A percentile compares a stretch with the other conserved stretches of the same genome.
Evolutionary conservation across 2,329 filamentous ascomycete species (phyloP).

Genomic region (Colletotrichum sp.): DNA sequence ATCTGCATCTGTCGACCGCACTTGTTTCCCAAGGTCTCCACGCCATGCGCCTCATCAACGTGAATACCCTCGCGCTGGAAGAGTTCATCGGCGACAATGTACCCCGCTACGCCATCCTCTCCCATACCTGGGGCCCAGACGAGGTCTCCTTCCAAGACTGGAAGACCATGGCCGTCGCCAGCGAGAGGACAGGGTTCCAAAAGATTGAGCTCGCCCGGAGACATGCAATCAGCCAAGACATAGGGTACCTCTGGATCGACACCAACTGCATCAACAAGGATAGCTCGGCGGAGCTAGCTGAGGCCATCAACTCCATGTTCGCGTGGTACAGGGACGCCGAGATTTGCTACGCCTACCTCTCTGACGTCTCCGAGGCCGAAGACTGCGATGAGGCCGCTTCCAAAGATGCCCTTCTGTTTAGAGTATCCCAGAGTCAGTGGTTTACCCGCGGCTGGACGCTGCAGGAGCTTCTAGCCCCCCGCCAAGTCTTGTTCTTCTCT

Average conservation of each 20-base stretch:
- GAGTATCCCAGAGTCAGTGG: constrained; percentile 14
- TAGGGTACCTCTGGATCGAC: constrained; percentile 21
- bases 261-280: constrained; percentile 24
- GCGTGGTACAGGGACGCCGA: constrained; percentile 16
- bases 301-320: constrained; percentile 21
- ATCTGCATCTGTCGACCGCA: background rate
- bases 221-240: background rate
- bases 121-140: constrained; percentile 26
- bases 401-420: background rate
- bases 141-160: constrained; percentile 25
- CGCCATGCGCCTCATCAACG: constrained; percentile 34
- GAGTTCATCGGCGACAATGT: constrained; percentile 25
- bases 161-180: background rate
- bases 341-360: constrained; percentile 19
- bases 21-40: background rate
- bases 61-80: constrained; percentile 22
- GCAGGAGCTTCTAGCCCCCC: constrained; percentile 23
- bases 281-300: constrained; percentile 14
- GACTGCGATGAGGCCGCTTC: background rate
- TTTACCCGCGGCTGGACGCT: constrained; percentile 25
- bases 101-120: constrained; percentile 28
- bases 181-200: background rate
- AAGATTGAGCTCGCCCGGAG: constrained; percentile 10
- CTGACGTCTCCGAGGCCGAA: background rate
- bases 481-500: constrained; percentile 19